Evolutionary conservation across 2,329 filamentous ascomycete species (phyloP).

Genomic region (Cytospora paraplurivora): DNA sequence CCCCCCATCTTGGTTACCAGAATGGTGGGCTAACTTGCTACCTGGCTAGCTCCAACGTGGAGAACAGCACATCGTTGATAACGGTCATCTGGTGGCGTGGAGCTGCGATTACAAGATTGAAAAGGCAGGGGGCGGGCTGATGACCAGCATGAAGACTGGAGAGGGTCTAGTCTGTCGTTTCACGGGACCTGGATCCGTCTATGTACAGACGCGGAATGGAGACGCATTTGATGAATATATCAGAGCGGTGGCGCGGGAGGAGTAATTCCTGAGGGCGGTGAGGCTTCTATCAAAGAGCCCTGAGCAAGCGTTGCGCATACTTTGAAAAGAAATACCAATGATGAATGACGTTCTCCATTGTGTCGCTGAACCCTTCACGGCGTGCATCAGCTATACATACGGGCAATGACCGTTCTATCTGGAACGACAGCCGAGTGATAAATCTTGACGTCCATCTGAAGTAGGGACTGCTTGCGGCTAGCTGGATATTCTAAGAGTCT

Average conservation of each 20-base stretch:
- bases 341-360: too few species aligned
- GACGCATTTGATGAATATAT: constrained; percentile 26
- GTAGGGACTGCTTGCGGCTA: too few species aligned
- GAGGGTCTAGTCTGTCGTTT: constrained; percentile 33
- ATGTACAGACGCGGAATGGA: constrained; percentile 30
- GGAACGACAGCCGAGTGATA: too few species aligned
- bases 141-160: constrained; percentile 30
- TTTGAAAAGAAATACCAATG: too few species aligned
- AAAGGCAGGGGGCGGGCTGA: constrained; percentile 31
- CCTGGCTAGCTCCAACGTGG: constrained; percentile 29
- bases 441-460: too few species aligned
- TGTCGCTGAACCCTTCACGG: too few species aligned
- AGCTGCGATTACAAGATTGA: constrained; percentile 33
- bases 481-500: too few species aligned
- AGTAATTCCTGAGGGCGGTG: background rate
- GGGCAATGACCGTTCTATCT: too few species aligned
- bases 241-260: background rate
- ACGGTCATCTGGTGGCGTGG: constrained; percentile 33
- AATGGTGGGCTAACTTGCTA: constrained; percentile 5
- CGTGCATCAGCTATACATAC: too few species aligned
- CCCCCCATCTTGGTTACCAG: too few species aligned
- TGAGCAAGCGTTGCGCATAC: background rate
- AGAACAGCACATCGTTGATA: constrained; percentile 33
- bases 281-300: background rate
- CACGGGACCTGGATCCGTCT: constrained; percentile 30